phyloP scores from a whole-genome alignment of 305 asterid genomes.

The Fraxinus floribunda region DNA sequence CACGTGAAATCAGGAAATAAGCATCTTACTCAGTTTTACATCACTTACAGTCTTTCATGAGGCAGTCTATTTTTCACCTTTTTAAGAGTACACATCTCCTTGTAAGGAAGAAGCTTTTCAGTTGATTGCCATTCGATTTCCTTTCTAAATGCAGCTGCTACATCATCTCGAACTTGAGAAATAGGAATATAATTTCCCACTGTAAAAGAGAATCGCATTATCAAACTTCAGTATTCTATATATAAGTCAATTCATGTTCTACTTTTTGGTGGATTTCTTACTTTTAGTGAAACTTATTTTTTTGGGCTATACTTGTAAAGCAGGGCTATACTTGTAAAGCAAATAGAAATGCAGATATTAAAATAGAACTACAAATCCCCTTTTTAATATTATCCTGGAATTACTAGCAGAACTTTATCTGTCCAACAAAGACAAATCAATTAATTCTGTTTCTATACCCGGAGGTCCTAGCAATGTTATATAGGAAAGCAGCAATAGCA shows the following conservation, averaged over 20 bases:
- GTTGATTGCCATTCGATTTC: slow-evolving; percentile 65
- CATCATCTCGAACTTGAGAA: slow-evolving; percentile 70
- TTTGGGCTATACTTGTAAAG: neutral
- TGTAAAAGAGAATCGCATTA: slow-evolving; percentile 25
- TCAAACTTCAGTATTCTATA: neutral
- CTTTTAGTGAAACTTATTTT: neutral
- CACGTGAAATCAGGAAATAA: slow-evolving; percentile 11
- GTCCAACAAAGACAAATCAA: neutral
- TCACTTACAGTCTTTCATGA: neutral
- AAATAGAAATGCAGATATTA: neutral
- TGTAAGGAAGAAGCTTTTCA: slow-evolving; percentile 67
- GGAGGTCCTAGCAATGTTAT: neutral
- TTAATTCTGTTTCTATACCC: neutral
- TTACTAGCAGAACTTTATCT: neutral
- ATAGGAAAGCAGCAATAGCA: neutral
- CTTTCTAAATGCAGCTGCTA: slow-evolving; percentile 61
- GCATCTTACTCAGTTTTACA: neutral
- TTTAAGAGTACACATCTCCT: slow-evolving; percentile 51
- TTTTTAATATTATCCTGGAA: neutral
- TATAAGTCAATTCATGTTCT: neutral
- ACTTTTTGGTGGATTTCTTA: neutral
- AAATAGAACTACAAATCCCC: neutral
- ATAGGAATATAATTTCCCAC: slow-evolving; percentile 79
- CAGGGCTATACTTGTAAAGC: neutral
- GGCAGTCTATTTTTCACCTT: slow-evolving; percentile 37